Evolutionary conservation across 768 basidiomycete genomes (phyloP).

Genomic region (Pleurotus pulmonarius): DNA sequence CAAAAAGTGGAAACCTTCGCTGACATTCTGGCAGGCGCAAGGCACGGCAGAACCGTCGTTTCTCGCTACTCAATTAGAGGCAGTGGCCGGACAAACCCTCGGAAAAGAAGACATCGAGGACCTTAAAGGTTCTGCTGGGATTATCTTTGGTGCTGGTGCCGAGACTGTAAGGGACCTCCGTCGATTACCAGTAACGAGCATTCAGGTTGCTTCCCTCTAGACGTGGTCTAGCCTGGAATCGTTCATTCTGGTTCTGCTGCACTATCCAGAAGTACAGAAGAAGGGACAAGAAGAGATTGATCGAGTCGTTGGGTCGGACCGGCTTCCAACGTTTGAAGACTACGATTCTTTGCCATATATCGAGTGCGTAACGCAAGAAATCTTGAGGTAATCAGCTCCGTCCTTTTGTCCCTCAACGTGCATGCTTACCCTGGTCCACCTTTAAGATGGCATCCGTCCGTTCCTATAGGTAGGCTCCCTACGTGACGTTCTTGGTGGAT

Average conservation of each 20-base stretch:
- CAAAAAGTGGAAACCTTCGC: not conserved
- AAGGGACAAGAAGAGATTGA: slow-evolving; percentile 53
- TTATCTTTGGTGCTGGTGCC: slow-evolving; percentile 44
- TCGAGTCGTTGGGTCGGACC: slow-evolving; percentile 34
- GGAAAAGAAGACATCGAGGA: slow-evolving; percentile 42
- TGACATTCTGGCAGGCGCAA: slow-evolving; percentile 25
- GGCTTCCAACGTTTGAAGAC: slow-evolving; percentile 44
- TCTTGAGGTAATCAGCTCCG: slow-evolving; percentile 32
- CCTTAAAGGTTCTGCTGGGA: slow-evolving; percentile 53
- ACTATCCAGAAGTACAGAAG: slow-evolving; percentile 44
- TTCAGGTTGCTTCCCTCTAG: slow-evolving; percentile 23
- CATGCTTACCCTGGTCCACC: slow-evolving; percentile 4
- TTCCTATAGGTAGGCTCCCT: slow-evolving; percentile 30
- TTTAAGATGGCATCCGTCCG: slow-evolving; percentile 42
- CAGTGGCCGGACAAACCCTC: slow-evolving; percentile 30
- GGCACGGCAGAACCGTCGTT: slow-evolving; percentile 42
- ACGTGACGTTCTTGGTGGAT: slow-evolving; percentile 8
- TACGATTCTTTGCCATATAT: slow-evolving; percentile 43
- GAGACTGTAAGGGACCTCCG: slow-evolving; percentile 27
- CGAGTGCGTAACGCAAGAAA: slow-evolving; percentile 43
- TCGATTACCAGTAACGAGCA: not conserved
- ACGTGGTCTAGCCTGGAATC: slow-evolving; percentile 45
- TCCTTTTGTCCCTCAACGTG: not conserved
- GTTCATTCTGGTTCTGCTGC: slow-evolving; percentile 52
- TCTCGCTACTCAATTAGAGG: slow-evolving; percentile 39